Evolutionary conservation across 805 yeast genomes (phyloP).

Genomic region (Lipomyces lipofer): DNA sequence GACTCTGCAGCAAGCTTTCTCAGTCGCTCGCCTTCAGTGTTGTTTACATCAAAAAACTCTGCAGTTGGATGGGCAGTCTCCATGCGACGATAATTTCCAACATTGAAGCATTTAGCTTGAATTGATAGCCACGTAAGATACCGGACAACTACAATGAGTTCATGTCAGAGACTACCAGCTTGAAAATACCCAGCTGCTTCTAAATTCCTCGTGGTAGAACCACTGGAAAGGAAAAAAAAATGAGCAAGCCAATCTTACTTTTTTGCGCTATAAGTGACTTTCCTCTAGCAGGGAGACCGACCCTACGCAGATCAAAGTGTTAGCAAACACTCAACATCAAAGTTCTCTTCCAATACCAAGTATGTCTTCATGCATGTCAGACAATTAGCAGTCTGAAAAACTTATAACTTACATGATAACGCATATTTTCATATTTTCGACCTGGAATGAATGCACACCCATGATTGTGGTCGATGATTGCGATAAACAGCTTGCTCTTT

Average conservation of each 20-base stretch:
- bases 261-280: constrained; percentile 93
- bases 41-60: constrained; percentile 70
- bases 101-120: constrained; percentile 82
- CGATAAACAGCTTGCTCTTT: no score
- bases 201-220: no score
- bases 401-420: constrained; percentile 57
- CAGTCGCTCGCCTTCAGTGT: constrained; percentile 61
- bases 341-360: no score
- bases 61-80: constrained; percentile 66
- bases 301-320: constrained; percentile 34
- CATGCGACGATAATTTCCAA: constrained; percentile 78
- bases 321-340: neutral
- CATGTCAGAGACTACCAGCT: no score
- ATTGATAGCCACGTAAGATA: constrained; percentile 91
- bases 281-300: constrained; percentile 63
- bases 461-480: no score
- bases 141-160: constrained; percentile 58
- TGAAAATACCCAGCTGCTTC: no score
- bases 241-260: constrained; percentile 42
- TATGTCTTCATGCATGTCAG: no score
- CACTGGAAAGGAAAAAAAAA: no score
- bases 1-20: constrained; percentile 67
- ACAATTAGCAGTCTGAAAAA: neutral
- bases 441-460: constrained; percentile 37
- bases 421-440: constrained; percentile 74